Evolutionary conservation across 2,329 filamentous ascomycete genomes (phyloP).

Genomic region (Scedosporium boydii): DNA sequence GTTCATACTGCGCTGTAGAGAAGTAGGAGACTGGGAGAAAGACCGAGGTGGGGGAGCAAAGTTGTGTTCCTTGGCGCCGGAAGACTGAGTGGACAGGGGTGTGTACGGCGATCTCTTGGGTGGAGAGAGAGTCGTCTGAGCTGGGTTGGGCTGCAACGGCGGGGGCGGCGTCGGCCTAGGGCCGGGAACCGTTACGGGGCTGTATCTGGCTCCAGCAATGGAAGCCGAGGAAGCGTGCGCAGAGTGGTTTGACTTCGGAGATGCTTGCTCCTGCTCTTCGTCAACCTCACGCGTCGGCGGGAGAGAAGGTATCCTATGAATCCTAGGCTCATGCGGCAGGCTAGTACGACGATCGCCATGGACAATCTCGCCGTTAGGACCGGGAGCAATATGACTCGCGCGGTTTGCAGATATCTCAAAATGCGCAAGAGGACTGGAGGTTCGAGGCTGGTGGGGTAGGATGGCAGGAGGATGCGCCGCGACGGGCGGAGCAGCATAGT

Average conservation of each 20-base stretch:
- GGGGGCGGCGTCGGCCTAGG: slow-evolving; percentile 42
- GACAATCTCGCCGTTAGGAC: slow-evolving; percentile 28
- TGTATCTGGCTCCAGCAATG: slow-evolving; percentile 26
- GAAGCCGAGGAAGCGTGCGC: slow-evolving; percentile 9
- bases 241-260: not conserved
- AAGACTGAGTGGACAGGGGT: slow-evolving; percentile 19
- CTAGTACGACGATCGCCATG: slow-evolving; percentile 38
- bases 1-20: slow-evolving; percentile 29
- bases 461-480: slow-evolving; percentile 31
- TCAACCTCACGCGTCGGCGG: slow-evolving; percentile 54
- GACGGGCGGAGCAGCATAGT: slow-evolving; percentile 19
- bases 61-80: slow-evolving; percentile 17
- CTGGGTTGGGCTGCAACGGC: slow-evolving; percentile 16
- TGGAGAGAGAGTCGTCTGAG: slow-evolving; percentile 40
- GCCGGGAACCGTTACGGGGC: slow-evolving; percentile 19
- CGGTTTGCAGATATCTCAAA: slow-evolving; percentile 44
- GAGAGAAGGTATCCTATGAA: slow-evolving; percentile 47
- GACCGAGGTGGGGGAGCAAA: slow-evolving; percentile 49
- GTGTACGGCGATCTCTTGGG: slow-evolving; percentile 40
- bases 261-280: slow-evolving; percentile 38
- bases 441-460: slow-evolving; percentile 51
- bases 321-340: slow-evolving; percentile 44
- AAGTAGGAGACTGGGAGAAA: slow-evolving; percentile 53
- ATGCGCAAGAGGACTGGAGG: slow-evolving; percentile 56
- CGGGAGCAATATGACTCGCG: slow-evolving; percentile 9